Evolutionary conservation across 2,329 filamentous ascomycete species (phyloP).

Genomic region (Pseudocercospora musae): DNA sequence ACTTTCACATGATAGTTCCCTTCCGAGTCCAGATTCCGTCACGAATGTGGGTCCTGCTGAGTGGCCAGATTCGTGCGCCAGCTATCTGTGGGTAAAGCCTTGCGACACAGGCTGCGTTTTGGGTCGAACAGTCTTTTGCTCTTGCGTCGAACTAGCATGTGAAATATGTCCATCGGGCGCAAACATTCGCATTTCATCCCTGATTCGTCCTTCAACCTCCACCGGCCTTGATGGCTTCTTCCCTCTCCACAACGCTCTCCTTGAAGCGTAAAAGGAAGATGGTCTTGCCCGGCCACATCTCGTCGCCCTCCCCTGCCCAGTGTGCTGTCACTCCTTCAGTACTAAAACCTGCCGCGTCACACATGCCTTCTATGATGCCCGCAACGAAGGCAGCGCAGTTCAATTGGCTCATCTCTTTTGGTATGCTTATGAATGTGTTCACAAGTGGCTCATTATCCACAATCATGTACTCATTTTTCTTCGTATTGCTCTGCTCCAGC

Average conservation of each 20-base stretch:
- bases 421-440: constrained; percentile 89
- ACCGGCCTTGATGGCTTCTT: constrained; percentile 52
- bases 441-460: constrained; percentile 96
- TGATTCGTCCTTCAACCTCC: constrained; percentile 22
- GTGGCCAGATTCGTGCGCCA: not conserved
- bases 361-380: constrained; percentile 91
- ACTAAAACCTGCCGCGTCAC: constrained; percentile 86
- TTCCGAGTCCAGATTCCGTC: not conserved
- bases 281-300: constrained; percentile 92
- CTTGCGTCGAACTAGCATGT: not conserved
- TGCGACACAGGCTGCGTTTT: not conserved
- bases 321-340: constrained; percentile 84
- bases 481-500: constrained; percentile 81
- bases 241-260: constrained; percentile 84
- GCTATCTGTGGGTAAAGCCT: not conserved
- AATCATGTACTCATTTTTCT: constrained; percentile 97
- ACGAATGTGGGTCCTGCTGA: not conserved
- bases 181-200: not conserved
- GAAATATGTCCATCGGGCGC: not conserved
- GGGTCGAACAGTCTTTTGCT: not conserved
- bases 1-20: constrained; percentile 10
- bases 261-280: constrained; percentile 94
- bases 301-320: constrained; percentile 56
- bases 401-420: constrained; percentile 91
- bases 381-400: constrained; percentile 96